Evolutionary conservation across 768 basidiomycete genomes (phyloP).

Genomic region (Suillus variegatus): DNA sequence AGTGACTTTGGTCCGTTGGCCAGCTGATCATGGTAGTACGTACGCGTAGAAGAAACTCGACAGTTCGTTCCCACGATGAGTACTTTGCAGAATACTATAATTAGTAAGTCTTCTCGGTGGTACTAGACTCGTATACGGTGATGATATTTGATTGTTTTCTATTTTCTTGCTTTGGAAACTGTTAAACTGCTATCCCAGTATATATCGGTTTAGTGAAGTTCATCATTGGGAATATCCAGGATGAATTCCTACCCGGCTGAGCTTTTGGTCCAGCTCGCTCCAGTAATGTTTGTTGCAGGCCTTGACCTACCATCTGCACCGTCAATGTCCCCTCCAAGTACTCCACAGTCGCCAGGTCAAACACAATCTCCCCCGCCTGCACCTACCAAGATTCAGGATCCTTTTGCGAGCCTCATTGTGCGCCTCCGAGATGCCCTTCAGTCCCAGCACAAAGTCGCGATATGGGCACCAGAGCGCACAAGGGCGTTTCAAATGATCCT

Average conservation of each 20-base stretch:
- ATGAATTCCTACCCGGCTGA: conserved; percentile 97
- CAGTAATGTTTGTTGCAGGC: conserved; percentile 95
- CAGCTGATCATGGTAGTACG: too few relatives aligned
- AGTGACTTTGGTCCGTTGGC: too few relatives aligned
- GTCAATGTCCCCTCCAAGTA: conserved; percentile 15
- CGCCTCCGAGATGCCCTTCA: conserved; percentile 73
- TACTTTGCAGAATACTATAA: too few relatives aligned
- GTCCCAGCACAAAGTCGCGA: conserved; percentile 58
- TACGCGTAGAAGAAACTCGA: too few relatives aligned
- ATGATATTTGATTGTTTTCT: background rate
- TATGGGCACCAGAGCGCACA: conserved; percentile 73
- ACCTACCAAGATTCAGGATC: conserved; percentile 46
- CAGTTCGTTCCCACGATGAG: too few relatives aligned
- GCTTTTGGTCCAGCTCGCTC: conserved; percentile 83
- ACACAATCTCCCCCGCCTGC: conserved; percentile 26
- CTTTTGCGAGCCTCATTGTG: conserved; percentile 57
- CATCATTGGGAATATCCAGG: background rate
- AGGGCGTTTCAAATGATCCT: conserved; percentile 81
- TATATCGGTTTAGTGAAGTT: background rate
- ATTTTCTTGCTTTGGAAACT: background rate
- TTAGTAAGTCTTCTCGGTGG: too few relatives aligned
- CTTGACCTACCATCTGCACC: conserved; percentile 45
- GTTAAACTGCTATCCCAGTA: background rate
- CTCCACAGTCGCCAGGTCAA: conserved; percentile 16
- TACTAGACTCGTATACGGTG: background rate